A percentile compares a stretch with the other conserved stretches of the same genome.
phyloP scores from a whole-genome alignment of 2,329 filamentous ascomycete species.

The Fusarium oxysporum region DNA sequence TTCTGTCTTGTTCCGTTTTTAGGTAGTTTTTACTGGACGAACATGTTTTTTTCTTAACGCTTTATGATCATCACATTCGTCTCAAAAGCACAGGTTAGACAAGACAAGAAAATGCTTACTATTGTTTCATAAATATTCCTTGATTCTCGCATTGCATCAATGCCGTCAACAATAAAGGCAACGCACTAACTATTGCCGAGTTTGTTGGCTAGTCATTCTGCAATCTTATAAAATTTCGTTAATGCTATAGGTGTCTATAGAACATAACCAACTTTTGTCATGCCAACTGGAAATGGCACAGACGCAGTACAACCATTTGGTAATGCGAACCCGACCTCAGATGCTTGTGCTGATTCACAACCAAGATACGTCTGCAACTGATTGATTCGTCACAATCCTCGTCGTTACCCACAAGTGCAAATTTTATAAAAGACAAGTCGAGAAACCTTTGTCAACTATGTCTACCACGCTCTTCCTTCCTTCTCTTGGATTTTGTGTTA shows the following conservation, averaged over 20 bases:
- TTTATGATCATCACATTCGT: conserved; percentile 40
- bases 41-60: conserved; percentile 41
- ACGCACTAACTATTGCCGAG: neutral
- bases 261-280: conserved; percentile 28
- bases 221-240: conserved; percentile 23
- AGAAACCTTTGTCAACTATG: conserved; percentile 20
- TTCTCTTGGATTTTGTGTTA: conserved; percentile 21
- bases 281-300: conserved; percentile 30
- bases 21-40: conserved; percentile 37
- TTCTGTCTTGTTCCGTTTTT: conserved; percentile 39
- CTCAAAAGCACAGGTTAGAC: conserved; percentile 44
- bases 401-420: conserved; percentile 9
- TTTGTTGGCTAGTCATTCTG: conserved; percentile 1
- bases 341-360: conserved; percentile 6
- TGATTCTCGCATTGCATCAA: conserved; percentile 14
- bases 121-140: conserved; percentile 32
- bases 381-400: conserved; percentile 12
- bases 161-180: neutral
- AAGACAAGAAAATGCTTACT: conserved; percentile 43
- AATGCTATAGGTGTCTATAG: conserved; percentile 33
- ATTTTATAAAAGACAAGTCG: conserved; percentile 6
- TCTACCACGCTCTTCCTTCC: conserved; percentile 16
- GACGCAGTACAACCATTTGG: conserved; percentile 17
- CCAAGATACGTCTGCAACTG: conserved; percentile 3
- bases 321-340: conserved; percentile 6